Evolutionary conservation across 768 basidiomycete species (phyloP).

Genomic region (Tricholoma hemisulphureum): DNA sequence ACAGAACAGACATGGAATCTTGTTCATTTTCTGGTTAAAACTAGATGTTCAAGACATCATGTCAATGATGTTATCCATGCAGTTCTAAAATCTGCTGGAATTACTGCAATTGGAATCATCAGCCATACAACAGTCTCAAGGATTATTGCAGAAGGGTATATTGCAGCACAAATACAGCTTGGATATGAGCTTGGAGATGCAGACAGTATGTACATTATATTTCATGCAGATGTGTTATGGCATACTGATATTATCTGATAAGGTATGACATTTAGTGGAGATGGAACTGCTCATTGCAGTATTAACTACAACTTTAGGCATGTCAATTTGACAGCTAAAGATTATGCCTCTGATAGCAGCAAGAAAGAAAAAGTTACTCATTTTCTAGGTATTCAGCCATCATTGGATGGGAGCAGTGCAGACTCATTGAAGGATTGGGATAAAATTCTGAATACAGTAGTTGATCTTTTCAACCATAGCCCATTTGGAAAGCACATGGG

Average conservation of each 20-base stretch:
- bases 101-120: slow-evolving; percentile 10
- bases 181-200: slow-evolving; percentile 9
- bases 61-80: slow-evolving; percentile 6
- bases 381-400: slow-evolving; percentile 21
- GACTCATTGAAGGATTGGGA: slow-evolving; percentile 22
- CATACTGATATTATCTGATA: too few species aligned
- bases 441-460: slow-evolving; percentile 9
- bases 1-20: neutral
- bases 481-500: slow-evolving; percentile 20
- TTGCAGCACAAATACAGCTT: slow-evolving; percentile 17
- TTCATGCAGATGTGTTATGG: too few species aligned
- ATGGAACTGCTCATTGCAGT: slow-evolving; percentile 15
- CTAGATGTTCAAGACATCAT: slow-evolving; percentile 8
- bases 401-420: slow-evolving; percentile 18
- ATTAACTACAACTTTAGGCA: slow-evolving; percentile 21
- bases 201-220: neutral
- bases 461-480: slow-evolving; percentile 19
- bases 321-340: slow-evolving; percentile 17
- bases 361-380: slow-evolving; percentile 9
- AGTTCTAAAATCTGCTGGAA: slow-evolving; percentile 7
- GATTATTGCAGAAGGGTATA: slow-evolving; percentile 15
- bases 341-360: slow-evolving; percentile 6
- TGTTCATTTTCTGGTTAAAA: neutral
- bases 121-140: slow-evolving; percentile 8
- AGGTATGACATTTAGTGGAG: too few species aligned